phyloP scores from a whole-genome alignment of 2,329 filamentous ascomycete genomes.

The Fusarium hostae region DNA sequence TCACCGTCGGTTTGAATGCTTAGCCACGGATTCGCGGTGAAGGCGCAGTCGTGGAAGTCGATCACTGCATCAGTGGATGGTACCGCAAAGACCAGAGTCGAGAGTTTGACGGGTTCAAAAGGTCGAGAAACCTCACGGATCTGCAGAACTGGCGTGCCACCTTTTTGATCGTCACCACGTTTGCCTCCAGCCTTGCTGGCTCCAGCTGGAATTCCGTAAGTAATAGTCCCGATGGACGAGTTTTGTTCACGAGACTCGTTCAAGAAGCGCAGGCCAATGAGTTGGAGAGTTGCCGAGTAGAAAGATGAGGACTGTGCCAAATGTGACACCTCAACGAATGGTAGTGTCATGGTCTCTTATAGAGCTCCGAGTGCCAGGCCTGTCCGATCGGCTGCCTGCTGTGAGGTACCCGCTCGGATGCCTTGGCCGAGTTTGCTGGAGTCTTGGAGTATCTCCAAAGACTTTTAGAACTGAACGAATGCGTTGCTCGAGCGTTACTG shows the following conservation, averaged over 20 bases:
- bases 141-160: constrained; percentile 54
- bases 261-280: constrained; percentile 76
- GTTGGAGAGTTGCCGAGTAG: constrained; percentile 81
- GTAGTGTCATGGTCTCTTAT: constrained; percentile 53
- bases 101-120: constrained; percentile 54
- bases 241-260: constrained; percentile 38
- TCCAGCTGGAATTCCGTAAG: constrained; percentile 53
- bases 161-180: constrained; percentile 39
- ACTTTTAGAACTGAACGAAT: constrained; percentile 14
- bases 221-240: constrained; percentile 51
- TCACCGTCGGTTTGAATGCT: constrained; percentile 48
- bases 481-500: constrained; percentile 34
- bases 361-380: constrained; percentile 31
- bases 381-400: constrained; percentile 37
- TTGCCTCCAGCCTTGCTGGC: constrained; percentile 30
- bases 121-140: constrained; percentile 56
- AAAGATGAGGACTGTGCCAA: constrained; percentile 85
- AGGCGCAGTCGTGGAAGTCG: constrained; percentile 76
- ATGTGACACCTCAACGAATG: constrained; percentile 75
- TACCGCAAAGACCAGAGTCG: constrained; percentile 74
- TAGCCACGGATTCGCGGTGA: constrained; percentile 68
- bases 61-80: constrained; percentile 72
- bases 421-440: constrained; percentile 29
- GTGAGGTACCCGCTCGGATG: constrained; percentile 39
- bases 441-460: constrained; percentile 28